These are phyloP conservation scores for Gossypium thurberi DNA, from an alignment of 345 rosid genomes.

Conservation along the genomic window DNA sequence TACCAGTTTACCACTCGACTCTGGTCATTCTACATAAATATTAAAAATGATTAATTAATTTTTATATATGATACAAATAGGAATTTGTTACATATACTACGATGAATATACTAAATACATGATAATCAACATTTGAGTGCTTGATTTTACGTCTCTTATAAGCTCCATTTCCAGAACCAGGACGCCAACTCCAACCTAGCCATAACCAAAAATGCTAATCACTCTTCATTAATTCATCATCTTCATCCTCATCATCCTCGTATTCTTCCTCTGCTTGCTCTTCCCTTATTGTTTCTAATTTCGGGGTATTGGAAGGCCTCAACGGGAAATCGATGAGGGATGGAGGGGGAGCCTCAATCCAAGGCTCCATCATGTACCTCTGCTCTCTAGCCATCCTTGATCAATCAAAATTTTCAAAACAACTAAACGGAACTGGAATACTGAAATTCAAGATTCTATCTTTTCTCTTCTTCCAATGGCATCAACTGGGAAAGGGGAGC, in stretches of 20 bases:
- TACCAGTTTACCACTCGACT: neutral
- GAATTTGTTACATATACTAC: neutral
- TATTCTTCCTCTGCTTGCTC: slow-evolving; percentile 33
- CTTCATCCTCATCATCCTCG: neutral
- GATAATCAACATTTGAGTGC: neutral
- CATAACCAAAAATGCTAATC: neutral
- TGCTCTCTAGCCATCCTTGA: slow-evolving; percentile 19
- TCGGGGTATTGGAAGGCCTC: slow-evolving; percentile 28
- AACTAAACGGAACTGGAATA: neutral
- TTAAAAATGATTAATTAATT: neutral
- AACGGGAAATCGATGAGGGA: slow-evolving; percentile 17
- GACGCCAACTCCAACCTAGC: neutral
- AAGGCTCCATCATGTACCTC: slow-evolving; percentile 17
- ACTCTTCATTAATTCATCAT: neutral
- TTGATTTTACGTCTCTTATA: slow-evolving; percentile 7
- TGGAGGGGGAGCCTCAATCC: slow-evolving; percentile 43
- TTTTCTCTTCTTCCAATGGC: slow-evolving; percentile 11
- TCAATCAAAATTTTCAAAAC: neutral
- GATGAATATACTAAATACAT: too few species aligned
- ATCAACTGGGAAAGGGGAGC: slow-evolving; percentile 5
- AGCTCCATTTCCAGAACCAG: slow-evolving; percentile 10
- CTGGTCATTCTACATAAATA: neutral
- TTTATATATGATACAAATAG: neutral
- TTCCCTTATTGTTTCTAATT: slow-evolving; percentile 38
- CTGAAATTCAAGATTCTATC: neutral